Evolutionary conservation across 768 basidiomycete genomes (phyloP).

Genomic region (Phanerochaete carnosa): DNA sequence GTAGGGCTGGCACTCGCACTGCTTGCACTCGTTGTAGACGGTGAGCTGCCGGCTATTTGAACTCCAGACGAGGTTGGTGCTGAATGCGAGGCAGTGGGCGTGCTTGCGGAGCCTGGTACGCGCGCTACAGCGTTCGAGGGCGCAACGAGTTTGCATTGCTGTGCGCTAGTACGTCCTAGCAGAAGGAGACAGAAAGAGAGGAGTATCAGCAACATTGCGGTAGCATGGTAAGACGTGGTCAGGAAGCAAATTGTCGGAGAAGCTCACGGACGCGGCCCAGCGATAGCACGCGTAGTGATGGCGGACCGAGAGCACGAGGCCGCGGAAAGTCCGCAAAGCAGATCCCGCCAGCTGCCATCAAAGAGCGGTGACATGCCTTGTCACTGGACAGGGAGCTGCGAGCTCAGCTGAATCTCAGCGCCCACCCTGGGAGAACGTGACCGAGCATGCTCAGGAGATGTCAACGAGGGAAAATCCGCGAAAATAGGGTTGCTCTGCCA

Average conservation of each 20-base stretch:
- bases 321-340: background rate
- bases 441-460: no score
- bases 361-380: no score
- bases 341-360: no score
- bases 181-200: constrained; percentile 10
- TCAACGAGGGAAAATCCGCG: no score
- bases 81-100: constrained; percentile 5
- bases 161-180: constrained; percentile 8
- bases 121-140: background rate
- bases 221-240: constrained; percentile 5
- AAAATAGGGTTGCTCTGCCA: no score
- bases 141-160: constrained; percentile 23
- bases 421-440: no score
- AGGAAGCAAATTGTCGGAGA: background rate
- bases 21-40: constrained; percentile 1
- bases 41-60: background rate
- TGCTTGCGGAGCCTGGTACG: background rate
- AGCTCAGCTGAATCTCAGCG: no score
- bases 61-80: constrained; percentile 11
- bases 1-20: constrained; percentile 17
- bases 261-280: background rate
- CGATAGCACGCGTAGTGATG: background rate
- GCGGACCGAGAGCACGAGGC: constrained; percentile 8
- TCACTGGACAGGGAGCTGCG: no score
- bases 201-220: constrained; percentile 10